These are phyloP conservation scores for Rubia yunnanensis DNA, from an alignment of 257 asterid genomes.

Conservation along the genomic window DNA sequence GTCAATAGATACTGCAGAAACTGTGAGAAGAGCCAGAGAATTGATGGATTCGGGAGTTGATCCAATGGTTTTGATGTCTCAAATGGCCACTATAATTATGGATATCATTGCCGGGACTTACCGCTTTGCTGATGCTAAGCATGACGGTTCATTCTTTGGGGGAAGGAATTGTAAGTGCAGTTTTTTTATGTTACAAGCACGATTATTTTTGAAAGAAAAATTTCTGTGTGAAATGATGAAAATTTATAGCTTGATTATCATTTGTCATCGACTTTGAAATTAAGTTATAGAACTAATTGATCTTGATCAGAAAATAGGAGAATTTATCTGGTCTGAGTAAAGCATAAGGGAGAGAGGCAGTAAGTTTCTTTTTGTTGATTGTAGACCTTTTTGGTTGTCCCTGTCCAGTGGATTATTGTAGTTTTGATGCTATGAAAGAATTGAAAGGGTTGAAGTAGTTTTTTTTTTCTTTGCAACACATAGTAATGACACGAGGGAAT, in stretches of 20 bases:
- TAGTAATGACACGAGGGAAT: background rate
- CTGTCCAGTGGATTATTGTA: background rate
- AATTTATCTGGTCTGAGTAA: background rate
- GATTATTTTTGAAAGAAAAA: background rate
- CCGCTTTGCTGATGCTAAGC: slow-evolving; percentile 38
- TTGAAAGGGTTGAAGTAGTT: background rate
- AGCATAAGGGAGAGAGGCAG: background rate
- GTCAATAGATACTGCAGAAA: slow-evolving; percentile 93
- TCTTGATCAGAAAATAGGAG: background rate
- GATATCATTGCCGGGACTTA: slow-evolving; percentile 88
- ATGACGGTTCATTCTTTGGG: slow-evolving; percentile 38
- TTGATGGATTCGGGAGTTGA: slow-evolving; percentile 86
- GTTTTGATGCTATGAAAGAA: background rate
- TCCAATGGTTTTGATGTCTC: slow-evolving; percentile 85
- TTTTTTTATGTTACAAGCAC: background rate
- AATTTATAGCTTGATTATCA: background rate
- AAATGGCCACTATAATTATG: slow-evolving; percentile 84
- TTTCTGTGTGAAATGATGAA: background rate
- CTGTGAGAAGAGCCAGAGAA: slow-evolving; percentile 80
- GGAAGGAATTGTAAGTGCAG: slow-evolving; percentile 51
- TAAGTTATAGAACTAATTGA: background rate
- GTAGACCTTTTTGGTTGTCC: background rate
- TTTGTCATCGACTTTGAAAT: background rate
- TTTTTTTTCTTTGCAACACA: background rate
- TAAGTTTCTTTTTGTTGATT: background rate